These are phyloP conservation scores for Coemansia furcata DNA, from an alignment of 192 early-diverging fungal genomes.

Conservation along the genomic window DNA sequence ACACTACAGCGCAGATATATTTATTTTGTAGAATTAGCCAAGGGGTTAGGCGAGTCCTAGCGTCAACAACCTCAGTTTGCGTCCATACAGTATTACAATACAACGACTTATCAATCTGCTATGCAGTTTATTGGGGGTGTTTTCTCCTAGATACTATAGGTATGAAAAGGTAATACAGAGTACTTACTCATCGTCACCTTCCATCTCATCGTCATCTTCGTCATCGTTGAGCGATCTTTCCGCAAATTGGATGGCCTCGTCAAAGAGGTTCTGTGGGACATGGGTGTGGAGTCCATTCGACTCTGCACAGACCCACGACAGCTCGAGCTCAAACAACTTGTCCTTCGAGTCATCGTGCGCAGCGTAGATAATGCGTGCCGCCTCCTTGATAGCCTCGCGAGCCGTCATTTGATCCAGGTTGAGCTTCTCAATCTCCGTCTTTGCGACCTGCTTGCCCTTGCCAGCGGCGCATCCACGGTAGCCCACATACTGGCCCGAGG, in stretches of 20 bases:
- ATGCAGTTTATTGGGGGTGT: too few relatives aligned
- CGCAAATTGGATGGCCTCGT: constrained; percentile 68
- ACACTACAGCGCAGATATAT: too few relatives aligned
- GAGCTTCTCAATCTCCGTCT: constrained; percentile 98
- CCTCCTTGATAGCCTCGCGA: constrained; percentile 89
- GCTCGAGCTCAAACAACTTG: constrained; percentile 98
- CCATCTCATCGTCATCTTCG: constrained; percentile 44
- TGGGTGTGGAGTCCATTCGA: constrained; percentile 74
- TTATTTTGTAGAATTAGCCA: too few relatives aligned
- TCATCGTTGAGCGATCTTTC: constrained; percentile 39
- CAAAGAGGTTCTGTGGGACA: constrained; percentile 84
- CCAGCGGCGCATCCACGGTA: constrained; percentile 93
- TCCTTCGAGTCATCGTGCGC: constrained; percentile 97
- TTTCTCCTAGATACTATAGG: background rate
- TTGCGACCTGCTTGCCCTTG: constrained; percentile 95
- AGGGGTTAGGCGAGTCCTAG: too few relatives aligned
- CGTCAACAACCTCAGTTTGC: too few relatives aligned
- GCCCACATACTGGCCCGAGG: constrained; percentile 96
- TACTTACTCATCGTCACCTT: constrained; percentile 36
- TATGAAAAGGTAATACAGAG: background rate
- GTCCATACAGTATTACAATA: too few relatives aligned
- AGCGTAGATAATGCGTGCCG: constrained; percentile 91
- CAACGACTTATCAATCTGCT: too few relatives aligned
- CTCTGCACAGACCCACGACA: constrained; percentile 92
- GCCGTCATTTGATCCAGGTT: constrained; percentile 72